Evolutionary conservation across 345 rosid genomes (phyloP), one percentile per base, ranked within the genome.

Genomic region (Streptanthus diversifolius): DNA sequence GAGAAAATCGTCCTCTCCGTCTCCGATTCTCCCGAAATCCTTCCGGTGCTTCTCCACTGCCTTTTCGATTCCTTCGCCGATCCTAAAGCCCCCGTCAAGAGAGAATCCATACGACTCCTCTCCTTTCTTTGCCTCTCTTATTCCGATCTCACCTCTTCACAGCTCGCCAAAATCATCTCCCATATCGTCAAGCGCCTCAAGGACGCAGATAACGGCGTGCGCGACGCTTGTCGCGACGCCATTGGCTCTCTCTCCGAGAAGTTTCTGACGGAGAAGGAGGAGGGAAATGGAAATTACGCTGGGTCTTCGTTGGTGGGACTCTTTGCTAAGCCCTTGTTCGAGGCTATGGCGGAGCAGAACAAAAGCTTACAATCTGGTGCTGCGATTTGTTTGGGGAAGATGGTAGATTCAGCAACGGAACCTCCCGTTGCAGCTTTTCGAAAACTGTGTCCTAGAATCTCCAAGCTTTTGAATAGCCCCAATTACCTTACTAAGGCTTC

Each of bases 271-370:
- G 84, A 27, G 82, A 29, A 18, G 87, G 90, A 73, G 45, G 85
- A 21, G 44, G 67, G 37, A 7, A 66, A 60, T 64, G 82, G 78
- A 2, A 19, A 0, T 24, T 35, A 2, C 14, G 82, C 49, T 30
- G 88, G 83, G 59, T 53, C 70, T 68, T 59, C 88, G 17, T 33
- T 86, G 71, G 90, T 91, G 49, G 93, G 87, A 9, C 63, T 91
- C 66, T 95, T 91, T 75, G 97, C 85, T 45, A 90, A 82, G 81
- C 98, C 97, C 1, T 66, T 95, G 73, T 86, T 91, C 56, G 99
- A 95, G 70, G 99, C 92, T 2, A 95, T 95, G 99, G 85, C 82
- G 19, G 98, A 95, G 73, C 99, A 95, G 86, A 88, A 85, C 70
- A 95, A 85, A 66, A 83, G 85, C 55, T 93, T 84, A 44, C 99